These are phyloP conservation scores for Hypocrella siamensis DNA, from an alignment of 2,329 filamentous ascomycete genomes.

Conservation along the genomic window DNA sequence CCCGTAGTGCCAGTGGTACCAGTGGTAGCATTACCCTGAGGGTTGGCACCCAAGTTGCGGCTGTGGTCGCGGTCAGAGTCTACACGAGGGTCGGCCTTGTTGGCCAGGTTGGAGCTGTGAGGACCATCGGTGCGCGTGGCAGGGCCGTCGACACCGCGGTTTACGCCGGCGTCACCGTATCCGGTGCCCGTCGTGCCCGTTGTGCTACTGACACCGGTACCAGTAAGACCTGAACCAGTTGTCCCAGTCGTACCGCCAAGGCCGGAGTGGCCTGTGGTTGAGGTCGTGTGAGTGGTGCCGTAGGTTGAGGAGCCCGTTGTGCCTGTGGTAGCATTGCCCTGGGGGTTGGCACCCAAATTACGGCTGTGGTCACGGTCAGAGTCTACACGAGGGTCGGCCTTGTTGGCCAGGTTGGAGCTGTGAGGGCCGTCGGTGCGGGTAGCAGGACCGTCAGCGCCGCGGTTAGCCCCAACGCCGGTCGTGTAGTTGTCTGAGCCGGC, in stretches of 20 bases:
- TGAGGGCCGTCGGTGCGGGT: constrained; percentile 27
- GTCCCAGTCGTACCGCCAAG: constrained; percentile 6
- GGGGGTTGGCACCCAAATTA: constrained; percentile 17
- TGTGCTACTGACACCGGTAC: neutral
- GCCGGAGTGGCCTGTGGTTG: constrained; percentile 3
- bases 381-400: constrained; percentile 37
- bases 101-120: constrained; percentile 25
- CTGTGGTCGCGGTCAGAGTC: constrained; percentile 32
- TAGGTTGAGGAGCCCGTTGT: neutral
- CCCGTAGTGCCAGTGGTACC: constrained; percentile 6
- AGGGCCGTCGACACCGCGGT: constrained; percentile 9
- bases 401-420: constrained; percentile 30
- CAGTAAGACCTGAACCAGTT: constrained; percentile 4
- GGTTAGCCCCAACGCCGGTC: constrained; percentile 17
- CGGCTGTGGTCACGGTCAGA: constrained; percentile 29
- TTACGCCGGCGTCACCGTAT: constrained; percentile 12
- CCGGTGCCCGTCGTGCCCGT: neutral
- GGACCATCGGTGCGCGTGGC: constrained; percentile 21
- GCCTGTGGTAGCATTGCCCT: constrained; percentile 8
- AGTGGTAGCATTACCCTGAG: constrained; percentile 14
- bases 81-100: constrained; percentile 33
- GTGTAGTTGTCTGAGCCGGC: too few relatives aligned
- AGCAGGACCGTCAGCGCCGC: constrained; percentile 10
- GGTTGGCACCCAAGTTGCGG: constrained; percentile 16
- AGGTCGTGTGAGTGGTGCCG: too few relatives aligned